Percentiles rank a stretch among this genome's conserved stretches.
These are phyloP conservation scores for Spizellomyces sp. DNA, from an alignment of 192 early-diverging fungal genomes.

Conservation along the genomic window DNA sequence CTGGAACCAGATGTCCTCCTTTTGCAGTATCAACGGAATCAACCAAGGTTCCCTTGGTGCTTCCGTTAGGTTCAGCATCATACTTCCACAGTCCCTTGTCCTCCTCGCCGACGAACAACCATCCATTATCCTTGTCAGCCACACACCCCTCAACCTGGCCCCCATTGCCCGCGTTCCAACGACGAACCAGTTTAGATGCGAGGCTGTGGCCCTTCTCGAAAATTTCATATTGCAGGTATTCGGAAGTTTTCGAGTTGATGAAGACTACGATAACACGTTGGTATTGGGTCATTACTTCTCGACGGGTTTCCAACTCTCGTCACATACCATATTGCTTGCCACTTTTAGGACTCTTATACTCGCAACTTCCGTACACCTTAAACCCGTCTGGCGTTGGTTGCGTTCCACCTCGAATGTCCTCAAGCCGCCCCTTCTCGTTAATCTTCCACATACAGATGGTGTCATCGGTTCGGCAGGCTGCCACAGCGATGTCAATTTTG, in stretches of 20 bases:
- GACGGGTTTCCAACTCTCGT: no score
- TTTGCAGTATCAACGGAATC: conserved; percentile 5
- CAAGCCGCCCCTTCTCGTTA: conserved; percentile 5
- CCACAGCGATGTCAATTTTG: conserved; percentile 27
- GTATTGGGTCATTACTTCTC: not conserved
- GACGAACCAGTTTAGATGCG: conserved; percentile 15
- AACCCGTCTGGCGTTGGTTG: conserved; percentile 11
- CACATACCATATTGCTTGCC: conserved; percentile 21
- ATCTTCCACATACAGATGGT: conserved; percentile 27
- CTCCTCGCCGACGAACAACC: conserved; percentile 23
- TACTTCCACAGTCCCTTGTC: conserved; percentile 21
- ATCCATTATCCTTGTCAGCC: conserved; percentile 22
- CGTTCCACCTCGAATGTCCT: conserved; percentile 9
- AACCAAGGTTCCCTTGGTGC: not conserved
- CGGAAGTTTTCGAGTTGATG: conserved; percentile 31
- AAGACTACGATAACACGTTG: conserved; percentile 13
- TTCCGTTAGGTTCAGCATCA: conserved; percentile 10
- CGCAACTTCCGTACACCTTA: conserved; percentile 26
- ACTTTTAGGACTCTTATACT: conserved; percentile 17
- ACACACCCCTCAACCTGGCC: conserved; percentile 33
- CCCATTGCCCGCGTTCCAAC: conserved; percentile 13
- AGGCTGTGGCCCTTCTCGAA: not conserved
- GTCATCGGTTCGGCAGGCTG: conserved; percentile 22
- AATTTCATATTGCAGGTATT: conserved; percentile 29
- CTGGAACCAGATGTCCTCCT: conserved; percentile 7